Evolutionary conservation across 768 basidiomycete genomes (phyloP), one percentile per base, ranked within the genome.

Genomic region (Tulasnella sp.): DNA sequence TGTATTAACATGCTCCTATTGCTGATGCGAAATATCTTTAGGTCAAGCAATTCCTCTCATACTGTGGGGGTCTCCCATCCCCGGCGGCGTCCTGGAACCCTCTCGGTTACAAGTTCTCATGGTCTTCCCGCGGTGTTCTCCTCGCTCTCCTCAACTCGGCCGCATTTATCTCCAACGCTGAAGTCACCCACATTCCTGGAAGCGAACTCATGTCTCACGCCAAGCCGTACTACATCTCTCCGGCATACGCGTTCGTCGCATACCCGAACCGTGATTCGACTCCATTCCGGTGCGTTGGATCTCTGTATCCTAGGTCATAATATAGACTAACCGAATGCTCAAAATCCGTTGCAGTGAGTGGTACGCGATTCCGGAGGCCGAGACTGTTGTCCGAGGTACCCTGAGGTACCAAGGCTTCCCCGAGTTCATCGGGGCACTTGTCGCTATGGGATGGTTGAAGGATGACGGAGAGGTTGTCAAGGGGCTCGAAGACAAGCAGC

Each of bases 71-170:
- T 73, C 90, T 98, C 64, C 95, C 95, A 64, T 93, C 95, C 0
- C 92, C 94, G 7, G 90, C 93, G 77, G 90, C 90, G 78, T 87
- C 94, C 4, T 88, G 89, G 78, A 99, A 98, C 83, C 95, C 97
- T 2, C 89, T 98, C 72, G 96, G 96, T 12, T 99, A 98, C 88
- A 98, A 98, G 80, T 98, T 99, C 83, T 97, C 94, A 41, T 98
- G 97, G 97, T 96, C 94, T 7, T 92, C 95, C 8, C 90, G 94
- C 26, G 96, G 95, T 67, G 95, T 95, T 59, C 89, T 99, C 71
- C 90, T 98, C 76, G 96, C 97, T 1, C 87, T 98, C 67, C 87
- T 95, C 77, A 98, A 98, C 84, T 84, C 86, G 40, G 97, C 94
- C 22, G 89, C 91, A 3, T 95, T 90, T 82, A 84, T 90, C 77